Percentiles rank a stretch among this genome's conserved stretches.
phyloP scores from a whole-genome alignment of 2,329 filamentous ascomycete genomes.

The Xylaria sp. region DNA sequence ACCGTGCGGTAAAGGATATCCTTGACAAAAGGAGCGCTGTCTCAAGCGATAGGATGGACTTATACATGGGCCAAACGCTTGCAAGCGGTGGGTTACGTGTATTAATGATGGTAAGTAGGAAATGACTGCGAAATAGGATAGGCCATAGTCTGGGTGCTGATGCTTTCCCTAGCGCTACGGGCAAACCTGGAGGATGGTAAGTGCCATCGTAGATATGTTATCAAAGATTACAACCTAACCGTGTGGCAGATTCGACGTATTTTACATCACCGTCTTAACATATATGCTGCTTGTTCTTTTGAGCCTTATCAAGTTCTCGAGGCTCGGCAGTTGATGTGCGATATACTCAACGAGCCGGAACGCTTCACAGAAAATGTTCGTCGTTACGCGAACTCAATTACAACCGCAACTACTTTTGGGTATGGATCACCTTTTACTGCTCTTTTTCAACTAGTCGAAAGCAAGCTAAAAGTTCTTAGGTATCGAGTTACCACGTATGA shows the following conservation, averaged over 20 bases:
- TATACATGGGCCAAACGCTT: conserved; percentile 55
- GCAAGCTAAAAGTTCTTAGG: conserved; percentile 2
- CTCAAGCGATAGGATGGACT: conserved; percentile 55
- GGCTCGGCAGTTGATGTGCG: conserved; percentile 59
- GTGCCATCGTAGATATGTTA: neutral
- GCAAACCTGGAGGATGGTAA: conserved; percentile 44
- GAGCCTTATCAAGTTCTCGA: conserved; percentile 63
- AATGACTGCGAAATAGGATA: no score
- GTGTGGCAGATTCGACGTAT: conserved; percentile 43
- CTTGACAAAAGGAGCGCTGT: conserved; percentile 59
- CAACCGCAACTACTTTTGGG: conserved; percentile 58
- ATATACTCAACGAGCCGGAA: neutral
- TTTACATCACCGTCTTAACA: conserved; percentile 56
- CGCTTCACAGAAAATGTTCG: conserved; percentile 50
- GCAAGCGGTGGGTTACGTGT: conserved; percentile 27
- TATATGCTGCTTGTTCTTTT: conserved; percentile 56
- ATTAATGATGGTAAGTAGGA: conserved; percentile 28
- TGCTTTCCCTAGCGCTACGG: conserved; percentile 35
- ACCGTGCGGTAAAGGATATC: conserved; percentile 58
- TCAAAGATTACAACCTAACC: neutral
- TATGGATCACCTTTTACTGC: conserved; percentile 41
- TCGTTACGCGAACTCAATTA: conserved; percentile 57
- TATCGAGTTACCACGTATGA: conserved; percentile 44
- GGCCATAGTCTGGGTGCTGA: no score
- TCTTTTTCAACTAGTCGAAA: neutral